Evolutionary conservation across 1,284 basidiomycete genomes (phyloP), one percentile per base, ranked within the genome.

Genomic region (Flammula alnicola): DNA sequence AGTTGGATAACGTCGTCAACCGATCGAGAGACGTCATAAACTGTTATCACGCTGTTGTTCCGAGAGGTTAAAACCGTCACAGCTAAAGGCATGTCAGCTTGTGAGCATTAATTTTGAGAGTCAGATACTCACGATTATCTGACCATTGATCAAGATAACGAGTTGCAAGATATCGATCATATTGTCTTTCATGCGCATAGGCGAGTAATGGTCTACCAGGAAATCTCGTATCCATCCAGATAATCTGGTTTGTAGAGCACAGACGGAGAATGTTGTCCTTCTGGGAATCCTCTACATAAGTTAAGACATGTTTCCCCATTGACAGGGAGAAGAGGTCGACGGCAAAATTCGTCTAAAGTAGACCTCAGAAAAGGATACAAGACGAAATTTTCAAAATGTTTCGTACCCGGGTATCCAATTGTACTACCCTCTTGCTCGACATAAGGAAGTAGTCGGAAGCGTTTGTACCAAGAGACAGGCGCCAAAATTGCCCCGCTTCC

Each of bases 191-290:
- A 63, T 91, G 88, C 51, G 75, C 79, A 57, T 79, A 78, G 5
- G 76, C 78, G 8, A 91, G 57, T 2, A 91, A 57, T 12, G 88
- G 85, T 50, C 69, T 78, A 17, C 62, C 63, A 10, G 76, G 64
- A 59, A 74, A 77, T 25, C 88, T 78, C 31, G 74, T 68, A 58
- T 91, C 88, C 23, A 90, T 61, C 86, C 86, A 91, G 11, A 85
- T 51, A 16, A 91, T 60, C 38, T 84, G 75, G 2, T 67, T 70
- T 0, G 85, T 90, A 0, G 86, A 81, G 29, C 73, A 76, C 4
- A 87, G 57, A 8, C 78, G 76, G 20, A 80, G 60, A 17, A 81
- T 64, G 33, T 76, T 63, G 52, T 82, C 75, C 6, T 65, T 56
- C 4, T 51, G 51, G 14, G 68, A 63, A 48, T 73, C 64, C 54